These are phyloP conservation scores for Oemleria cerasiformis DNA, from an alignment of 306 rosid species.

Conservation along the genomic window DNA sequence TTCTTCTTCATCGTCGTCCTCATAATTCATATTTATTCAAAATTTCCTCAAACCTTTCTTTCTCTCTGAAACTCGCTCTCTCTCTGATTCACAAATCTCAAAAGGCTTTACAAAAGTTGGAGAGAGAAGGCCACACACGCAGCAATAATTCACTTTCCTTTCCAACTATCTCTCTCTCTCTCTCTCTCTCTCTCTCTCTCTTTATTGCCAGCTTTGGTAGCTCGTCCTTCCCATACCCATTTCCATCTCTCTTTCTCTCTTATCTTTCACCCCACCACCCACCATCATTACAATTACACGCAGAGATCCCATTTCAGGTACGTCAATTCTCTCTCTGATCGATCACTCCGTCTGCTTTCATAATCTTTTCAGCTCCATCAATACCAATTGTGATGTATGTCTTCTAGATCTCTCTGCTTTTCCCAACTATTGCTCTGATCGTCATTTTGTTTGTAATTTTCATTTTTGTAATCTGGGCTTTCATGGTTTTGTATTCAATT, in stretches of 20 bases:
- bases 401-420: constrained; percentile 18
- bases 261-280: constrained; percentile 22
- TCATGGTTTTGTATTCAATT: constrained; percentile 14
- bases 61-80: constrained; percentile 25
- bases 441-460: constrained; percentile 3
- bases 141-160: constrained; percentile 78
- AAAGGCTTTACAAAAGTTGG: constrained; percentile 72
- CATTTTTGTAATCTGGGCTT: constrained; percentile 31
- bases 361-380: constrained; percentile 16
- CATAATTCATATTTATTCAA: neutral
- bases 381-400: constrained; percentile 14
- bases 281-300: constrained; percentile 21
- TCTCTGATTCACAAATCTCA: constrained; percentile 54
- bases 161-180: constrained; percentile 35
- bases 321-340: constrained; percentile 32
- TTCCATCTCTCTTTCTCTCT: constrained; percentile 17
- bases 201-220: constrained; percentile 81
- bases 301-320: constrained; percentile 60
- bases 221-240: constrained; percentile 55
- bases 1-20: constrained; percentile 22
- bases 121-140: constrained; percentile 48
- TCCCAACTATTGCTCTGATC: constrained; percentile 9
- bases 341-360: constrained; percentile 1
- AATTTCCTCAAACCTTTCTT: constrained; percentile 18
- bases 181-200: constrained; percentile 22